phyloP scores from a whole-genome alignment of 1,284 basidiomycete species.

The Amylostereum areolatum region DNA sequence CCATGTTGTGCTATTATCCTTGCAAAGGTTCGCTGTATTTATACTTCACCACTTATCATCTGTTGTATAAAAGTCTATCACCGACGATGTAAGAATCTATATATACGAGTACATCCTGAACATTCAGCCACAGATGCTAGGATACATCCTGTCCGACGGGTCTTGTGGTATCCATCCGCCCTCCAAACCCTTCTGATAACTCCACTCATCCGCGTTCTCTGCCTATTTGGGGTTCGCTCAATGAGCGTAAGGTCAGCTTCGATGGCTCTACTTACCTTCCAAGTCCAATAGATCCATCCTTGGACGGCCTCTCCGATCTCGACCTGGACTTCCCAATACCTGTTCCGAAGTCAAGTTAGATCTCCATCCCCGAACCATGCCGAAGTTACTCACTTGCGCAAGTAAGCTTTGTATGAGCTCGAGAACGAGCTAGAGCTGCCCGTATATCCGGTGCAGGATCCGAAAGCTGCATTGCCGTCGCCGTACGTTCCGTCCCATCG shows the following conservation, averaged over 20 bases:
- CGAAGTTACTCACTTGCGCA: conserved; percentile 45
- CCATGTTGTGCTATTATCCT: no score
- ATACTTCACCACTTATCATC: no score
- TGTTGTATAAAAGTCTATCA: no score
- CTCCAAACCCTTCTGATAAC: conserved; percentile 61
- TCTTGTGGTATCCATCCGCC: conserved; percentile 70
- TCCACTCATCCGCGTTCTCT: conserved; percentile 75
- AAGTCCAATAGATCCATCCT: conserved; percentile 85
- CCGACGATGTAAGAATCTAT: no score
- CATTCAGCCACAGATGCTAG: conserved; percentile 39
- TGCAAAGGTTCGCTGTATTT: no score
- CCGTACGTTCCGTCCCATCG: conserved; percentile 59
- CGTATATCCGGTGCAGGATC: conserved; percentile 54
- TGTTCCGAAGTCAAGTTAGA: conserved; percentile 16
- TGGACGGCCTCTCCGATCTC: conserved; percentile 56
- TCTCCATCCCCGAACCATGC: background rate
- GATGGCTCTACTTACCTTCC: conserved; percentile 51
- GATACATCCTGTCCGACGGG: conserved; percentile 55
- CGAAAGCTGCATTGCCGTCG: conserved; percentile 36
- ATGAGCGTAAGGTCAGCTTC: no score
- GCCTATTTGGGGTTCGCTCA: no score
- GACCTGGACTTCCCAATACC: conserved; percentile 78
- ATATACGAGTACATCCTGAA: background rate
- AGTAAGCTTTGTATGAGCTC: conserved; percentile 54
- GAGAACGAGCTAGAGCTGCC: conserved; percentile 57